These are phyloP conservation scores for Bonnemaisonia californica DNA, from an alignment of 31 red algal species.

Conservation along the genomic window DNA sequence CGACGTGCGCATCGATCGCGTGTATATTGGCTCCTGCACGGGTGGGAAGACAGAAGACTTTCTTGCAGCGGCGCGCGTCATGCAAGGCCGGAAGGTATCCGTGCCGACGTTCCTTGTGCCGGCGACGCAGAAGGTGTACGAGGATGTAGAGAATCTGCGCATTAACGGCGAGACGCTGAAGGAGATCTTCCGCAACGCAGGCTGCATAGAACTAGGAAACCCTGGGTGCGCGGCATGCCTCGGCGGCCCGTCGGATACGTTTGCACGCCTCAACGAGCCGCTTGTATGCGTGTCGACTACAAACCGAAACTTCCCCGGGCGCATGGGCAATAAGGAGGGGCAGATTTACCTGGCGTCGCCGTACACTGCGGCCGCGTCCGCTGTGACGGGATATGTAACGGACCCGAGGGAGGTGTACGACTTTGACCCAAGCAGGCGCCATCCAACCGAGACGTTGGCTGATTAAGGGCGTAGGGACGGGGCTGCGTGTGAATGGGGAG, in stretches of 20 bases:
- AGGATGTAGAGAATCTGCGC: conserved; percentile 64
- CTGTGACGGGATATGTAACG: conserved; percentile 90
- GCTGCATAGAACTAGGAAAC: conserved; percentile 86
- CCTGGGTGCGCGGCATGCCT: conserved; percentile 94
- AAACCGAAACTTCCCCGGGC: conserved; percentile 97
- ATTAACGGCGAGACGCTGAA: conserved; percentile 86
- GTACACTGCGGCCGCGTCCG: conserved; percentile 95
- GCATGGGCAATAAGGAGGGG: conserved; percentile 88
- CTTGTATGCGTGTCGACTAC: conserved; percentile 91
- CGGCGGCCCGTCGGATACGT: conserved; percentile 96
- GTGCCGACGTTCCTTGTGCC: conserved; percentile 96
- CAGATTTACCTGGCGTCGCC: conserved; percentile 89
- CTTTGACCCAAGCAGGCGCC: conserved; percentile 69
- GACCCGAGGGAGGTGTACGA: conserved; percentile 96
- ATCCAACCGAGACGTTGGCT: conserved; percentile 64
- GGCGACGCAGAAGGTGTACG: conserved; percentile 79
- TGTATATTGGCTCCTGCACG: conserved; percentile 98
- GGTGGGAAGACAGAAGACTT: conserved; percentile 95
- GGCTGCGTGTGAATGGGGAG: no score
- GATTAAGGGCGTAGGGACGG: conserved; percentile 38
- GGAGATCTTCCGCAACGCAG: conserved; percentile 81
- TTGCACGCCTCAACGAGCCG: conserved; percentile 88
- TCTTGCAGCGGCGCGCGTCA: conserved; percentile 84
- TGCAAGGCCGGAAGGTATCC: conserved; percentile 80
- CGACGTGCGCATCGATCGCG: conserved; percentile 72